A percentile compares a stretch with the other conserved stretches of the same genome.
These are phyloP conservation scores for Debaryomyces castellii DNA, from an alignment of 805 yeast genomes.

Conservation along the genomic window DNA sequence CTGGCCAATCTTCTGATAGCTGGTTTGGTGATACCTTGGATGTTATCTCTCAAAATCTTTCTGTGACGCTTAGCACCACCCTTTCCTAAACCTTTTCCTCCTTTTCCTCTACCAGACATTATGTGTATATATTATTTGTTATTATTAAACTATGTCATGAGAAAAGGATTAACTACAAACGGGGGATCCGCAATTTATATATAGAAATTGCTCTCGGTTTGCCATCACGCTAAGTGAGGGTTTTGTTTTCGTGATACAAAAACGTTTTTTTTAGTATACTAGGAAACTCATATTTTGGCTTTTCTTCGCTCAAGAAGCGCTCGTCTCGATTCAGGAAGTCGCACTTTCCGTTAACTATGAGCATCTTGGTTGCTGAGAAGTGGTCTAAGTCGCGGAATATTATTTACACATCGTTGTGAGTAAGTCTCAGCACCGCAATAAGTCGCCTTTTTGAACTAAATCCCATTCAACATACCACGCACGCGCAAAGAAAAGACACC, in stretches of 20 bases:
- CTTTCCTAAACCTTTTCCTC: slow-evolving; percentile 99
- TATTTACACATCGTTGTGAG: neutral
- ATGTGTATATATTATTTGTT: neutral
- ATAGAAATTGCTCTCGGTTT: slow-evolving; percentile 1
- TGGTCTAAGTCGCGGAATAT: neutral
- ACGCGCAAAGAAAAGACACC: neutral
- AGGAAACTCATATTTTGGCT: slow-evolving; percentile 2
- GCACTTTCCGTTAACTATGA: neutral
- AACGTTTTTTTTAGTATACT: slow-evolving; percentile 6
- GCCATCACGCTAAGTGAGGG: slow-evolving; percentile 1
- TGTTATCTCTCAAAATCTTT: slow-evolving; percentile 98
- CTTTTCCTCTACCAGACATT: slow-evolving; percentile 99
- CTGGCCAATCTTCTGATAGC: slow-evolving; percentile 99
- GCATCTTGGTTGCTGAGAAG: neutral
- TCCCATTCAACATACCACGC: neutral
- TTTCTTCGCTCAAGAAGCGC: slow-evolving; percentile 1
- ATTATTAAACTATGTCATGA: neutral
- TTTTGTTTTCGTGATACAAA: slow-evolving; percentile 5
- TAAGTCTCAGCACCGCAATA: neutral
- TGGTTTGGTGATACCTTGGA: slow-evolving; percentile 99
- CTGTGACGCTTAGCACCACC: slow-evolving; percentile 99
- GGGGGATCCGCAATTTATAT: slow-evolving; percentile 1
- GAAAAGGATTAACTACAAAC: neutral
- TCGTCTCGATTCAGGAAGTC: neutral
- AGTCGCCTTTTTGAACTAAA: neutral